A percentile compares a stretch with the other conserved stretches of the same genome.
These are phyloP conservation scores for Scenedesmus sp. DNA, from an alignment of 163 green algal genomes.

Conservation along the genomic window DNA sequence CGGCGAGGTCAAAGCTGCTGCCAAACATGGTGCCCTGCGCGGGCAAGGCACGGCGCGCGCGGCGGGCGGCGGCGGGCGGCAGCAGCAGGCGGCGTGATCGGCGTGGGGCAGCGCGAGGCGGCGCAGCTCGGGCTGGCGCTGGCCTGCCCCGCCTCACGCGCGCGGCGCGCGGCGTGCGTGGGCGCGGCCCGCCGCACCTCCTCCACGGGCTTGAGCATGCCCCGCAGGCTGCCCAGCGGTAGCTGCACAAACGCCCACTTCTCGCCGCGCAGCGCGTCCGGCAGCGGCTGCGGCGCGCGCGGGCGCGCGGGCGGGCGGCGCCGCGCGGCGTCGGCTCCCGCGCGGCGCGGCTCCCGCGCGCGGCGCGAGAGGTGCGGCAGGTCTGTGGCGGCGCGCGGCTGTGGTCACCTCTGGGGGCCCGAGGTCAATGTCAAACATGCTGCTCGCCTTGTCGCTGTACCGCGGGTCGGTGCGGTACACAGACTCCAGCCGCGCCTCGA, in stretches of 20 bases:
- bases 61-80: background rate
- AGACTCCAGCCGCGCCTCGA: conserved; percentile 86
- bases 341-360: too few species aligned
- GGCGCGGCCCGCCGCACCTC: conserved; percentile 46
- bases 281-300: conserved; percentile 64
- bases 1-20: conserved; percentile 62
- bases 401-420: conserved; percentile 83
- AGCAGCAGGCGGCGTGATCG: too few species aligned
- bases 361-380: too few species aligned
- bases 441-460: conserved; percentile 81
- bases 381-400: too few species aligned
- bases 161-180: background rate
- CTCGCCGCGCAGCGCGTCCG: conserved; percentile 94
- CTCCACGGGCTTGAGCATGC: conserved; percentile 77
- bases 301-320: too few species aligned
- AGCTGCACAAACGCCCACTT: conserved; percentile 98
- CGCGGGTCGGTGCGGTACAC: conserved; percentile 91
- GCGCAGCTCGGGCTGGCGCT: background rate
- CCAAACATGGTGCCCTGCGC: conserved; percentile 76
- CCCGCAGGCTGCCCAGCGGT: conserved; percentile 77
- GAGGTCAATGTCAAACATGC: conserved; percentile 88
- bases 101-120: background rate
- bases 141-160: too few species aligned
- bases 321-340: too few species aligned
- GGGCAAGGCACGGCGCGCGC: too few species aligned